Conservation (phyloP, 192 early-diverging fungal genomes). For the Lunasporangiospora selenospora region DNA sequence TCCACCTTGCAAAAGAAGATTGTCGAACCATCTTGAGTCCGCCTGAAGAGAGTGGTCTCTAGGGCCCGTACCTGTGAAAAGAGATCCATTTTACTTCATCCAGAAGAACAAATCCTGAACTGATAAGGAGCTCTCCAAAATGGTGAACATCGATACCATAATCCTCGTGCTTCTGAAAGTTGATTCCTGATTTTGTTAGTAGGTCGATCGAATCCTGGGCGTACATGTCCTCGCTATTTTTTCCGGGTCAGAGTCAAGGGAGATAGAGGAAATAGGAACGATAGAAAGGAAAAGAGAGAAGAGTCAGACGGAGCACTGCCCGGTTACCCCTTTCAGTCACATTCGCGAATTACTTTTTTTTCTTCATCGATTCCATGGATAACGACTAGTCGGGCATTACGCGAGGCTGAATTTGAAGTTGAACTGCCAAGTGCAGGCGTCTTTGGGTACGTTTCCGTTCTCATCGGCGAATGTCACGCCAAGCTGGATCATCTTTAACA, state of each 20-base stretch:
- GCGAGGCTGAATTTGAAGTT: slow-evolving; percentile 97
- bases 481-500: slow-evolving; percentile 97
- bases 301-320: neutral
- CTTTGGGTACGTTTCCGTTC: slow-evolving; percentile 83
- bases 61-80: slow-evolving; percentile 85
- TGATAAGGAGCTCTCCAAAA: slow-evolving; percentile 97
- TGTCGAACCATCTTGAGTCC: slow-evolving; percentile 3
- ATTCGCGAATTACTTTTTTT: too few relatives aligned
- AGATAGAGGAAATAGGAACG: neutral
- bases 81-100: slow-evolving; percentile 98
- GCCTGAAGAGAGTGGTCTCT: neutral
- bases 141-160: slow-evolving; percentile 94
- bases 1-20: neutral
- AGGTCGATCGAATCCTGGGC: slow-evolving; percentile 99
- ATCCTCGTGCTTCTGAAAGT: slow-evolving; percentile 96
- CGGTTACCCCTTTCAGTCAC: neutral
- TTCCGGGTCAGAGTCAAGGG: neutral
- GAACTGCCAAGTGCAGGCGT: slow-evolving; percentile 97
- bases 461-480: slow-evolving; percentile 95
- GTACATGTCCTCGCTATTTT: slow-evolving; percentile 97
- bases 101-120: slow-evolving; percentile 94
- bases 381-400: slow-evolving; percentile 51
- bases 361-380: slow-evolving; percentile 2
- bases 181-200: slow-evolving; percentile 96
- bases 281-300: slow-evolving; percentile 10